phyloP scores from a whole-genome alignment of 2,329 filamentous ascomycete species.

The Ceratocystiopsis minuta region DNA sequence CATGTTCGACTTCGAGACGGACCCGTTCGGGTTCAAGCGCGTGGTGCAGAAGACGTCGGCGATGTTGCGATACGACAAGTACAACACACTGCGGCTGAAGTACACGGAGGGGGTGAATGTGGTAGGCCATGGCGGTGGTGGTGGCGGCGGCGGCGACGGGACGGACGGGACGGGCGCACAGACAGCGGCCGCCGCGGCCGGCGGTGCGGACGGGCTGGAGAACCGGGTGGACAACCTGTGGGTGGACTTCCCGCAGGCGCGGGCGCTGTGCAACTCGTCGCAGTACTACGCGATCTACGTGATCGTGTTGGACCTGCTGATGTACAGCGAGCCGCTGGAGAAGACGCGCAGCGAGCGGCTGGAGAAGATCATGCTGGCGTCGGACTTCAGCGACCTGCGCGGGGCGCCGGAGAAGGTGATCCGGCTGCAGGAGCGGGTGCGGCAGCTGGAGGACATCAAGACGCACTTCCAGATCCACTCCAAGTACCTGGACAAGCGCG shows the following conservation, averaged over 20 bases:
- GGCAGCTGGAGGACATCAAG: slow-evolving; percentile 91
- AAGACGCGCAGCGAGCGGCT: slow-evolving; percentile 92
- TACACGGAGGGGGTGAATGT: slow-evolving; percentile 85
- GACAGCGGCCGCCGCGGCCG: too few species aligned
- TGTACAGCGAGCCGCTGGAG: slow-evolving; percentile 91
- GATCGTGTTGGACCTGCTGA: slow-evolving; percentile 84
- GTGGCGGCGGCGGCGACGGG: slow-evolving; percentile 21
- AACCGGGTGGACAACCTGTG: slow-evolving; percentile 88
- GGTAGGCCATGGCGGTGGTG: too few species aligned
- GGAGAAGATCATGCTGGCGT: slow-evolving; percentile 97
- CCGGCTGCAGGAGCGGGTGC: slow-evolving; percentile 77
- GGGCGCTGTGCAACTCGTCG: slow-evolving; percentile 88
- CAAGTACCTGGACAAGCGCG: slow-evolving; percentile 67
- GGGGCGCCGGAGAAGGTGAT: slow-evolving; percentile 88
- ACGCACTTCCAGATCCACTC: slow-evolving; percentile 87
- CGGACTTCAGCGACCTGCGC: slow-evolving; percentile 91
- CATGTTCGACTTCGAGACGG: slow-evolving; percentile 89
- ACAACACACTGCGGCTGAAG: slow-evolving; percentile 90
- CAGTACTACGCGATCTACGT: slow-evolving; percentile 98
- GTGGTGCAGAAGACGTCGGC: slow-evolving; percentile 95
- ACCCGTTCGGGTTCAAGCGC: slow-evolving; percentile 93
- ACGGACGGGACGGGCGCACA: too few species aligned
- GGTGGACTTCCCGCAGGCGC: slow-evolving; percentile 87
- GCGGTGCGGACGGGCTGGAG: slow-evolving; percentile 48
- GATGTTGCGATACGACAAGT: slow-evolving; percentile 88